Base-by-base conservation (phyloP, 257 asterid species). In the Nicotiana tabacum region DNA sequence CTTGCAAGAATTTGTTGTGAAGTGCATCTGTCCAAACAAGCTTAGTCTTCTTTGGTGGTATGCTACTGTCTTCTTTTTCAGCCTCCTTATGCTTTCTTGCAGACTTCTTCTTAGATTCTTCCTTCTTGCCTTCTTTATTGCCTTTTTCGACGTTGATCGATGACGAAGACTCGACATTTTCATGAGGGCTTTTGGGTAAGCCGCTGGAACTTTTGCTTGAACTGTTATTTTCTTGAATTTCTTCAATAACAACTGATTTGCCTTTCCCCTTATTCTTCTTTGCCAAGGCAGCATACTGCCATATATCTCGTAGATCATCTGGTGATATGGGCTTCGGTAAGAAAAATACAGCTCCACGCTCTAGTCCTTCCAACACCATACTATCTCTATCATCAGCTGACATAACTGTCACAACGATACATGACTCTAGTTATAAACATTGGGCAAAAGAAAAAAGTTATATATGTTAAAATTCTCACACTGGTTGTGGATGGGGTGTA, bases 1-100 rank as follows among this genome's bases (percentile, higher is more conserved):
- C 95, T 35, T 90, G 89, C 90, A 92, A 85, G 90, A 92, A 92
- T 13, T 85, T 84, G 82, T 89, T 82, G 82, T 92, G 97, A 33
- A 92, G 90, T 2, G 88, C 43, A 86, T 82, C 65, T 64, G 89
- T 90, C 97, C 97, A 92, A 78, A 88, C 57, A 61, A 91, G 43
- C 80, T 86, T 92, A 5, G 86, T 82, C 81, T 53, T 92, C 21
- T 87, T 90, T 12, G 8, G 21, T 5, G 66, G 76, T 5, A 85
- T 55, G 69, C 30, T 56, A 7, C 67, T 24, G 35, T 53, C 78
- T 32, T 82, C 83, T 46, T 53, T 77, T 18, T 83, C 87, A 16
- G 80, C 88, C 10, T 30, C 76, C 56, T 78, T 81, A 1, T 32
- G 86, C 6, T 82, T 90, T 24, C 76, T 84, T 81, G 82, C 82